phyloP scores from a whole-genome alignment of 305 asterid genomes.

The Plantago lanceolata region DNA sequence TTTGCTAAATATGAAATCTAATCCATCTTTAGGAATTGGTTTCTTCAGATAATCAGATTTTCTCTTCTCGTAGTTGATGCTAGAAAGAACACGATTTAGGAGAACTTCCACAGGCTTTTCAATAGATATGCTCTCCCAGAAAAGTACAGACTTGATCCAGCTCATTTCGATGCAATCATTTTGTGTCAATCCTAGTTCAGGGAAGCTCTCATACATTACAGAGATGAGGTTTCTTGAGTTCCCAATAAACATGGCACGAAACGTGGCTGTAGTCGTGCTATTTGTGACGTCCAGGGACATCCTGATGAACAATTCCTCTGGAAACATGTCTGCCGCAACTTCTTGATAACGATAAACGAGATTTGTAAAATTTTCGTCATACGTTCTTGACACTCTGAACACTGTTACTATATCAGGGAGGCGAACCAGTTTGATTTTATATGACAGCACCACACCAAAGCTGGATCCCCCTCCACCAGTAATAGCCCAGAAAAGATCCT shows the following conservation, averaged over 20 bases:
- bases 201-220: slow-evolving; percentile 7
- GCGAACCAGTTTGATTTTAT: slow-evolving; percentile 26
- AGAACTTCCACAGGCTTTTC: slow-evolving; percentile 17
- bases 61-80: slow-evolving; percentile 10
- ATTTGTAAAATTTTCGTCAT: slow-evolving; percentile 21
- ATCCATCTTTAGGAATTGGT: no score
- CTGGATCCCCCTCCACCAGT: slow-evolving; percentile 45
- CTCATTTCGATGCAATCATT: slow-evolving; percentile 32
- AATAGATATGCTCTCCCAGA: slow-evolving; percentile 25
- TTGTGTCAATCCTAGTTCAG: slow-evolving; percentile 30
- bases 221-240: slow-evolving; percentile 10
- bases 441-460: slow-evolving; percentile 34
- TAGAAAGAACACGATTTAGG: not conserved
- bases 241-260: slow-evolving; percentile 38
- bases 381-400: slow-evolving; percentile 22
- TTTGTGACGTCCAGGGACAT: not conserved
- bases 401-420: slow-evolving; percentile 30
- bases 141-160: slow-evolving; percentile 31
- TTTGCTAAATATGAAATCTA: slow-evolving; percentile 16
- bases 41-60: slow-evolving; percentile 40
- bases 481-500: slow-evolving; percentile 45
- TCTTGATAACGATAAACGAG: slow-evolving; percentile 32
- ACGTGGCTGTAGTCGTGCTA: slow-evolving; percentile 14
- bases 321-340: slow-evolving; percentile 17
- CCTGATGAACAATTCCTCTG: slow-evolving; percentile 18